Evolutionary conservation across 331 rosid genomes (phyloP).

Genomic region (Quercus lobata): DNA sequence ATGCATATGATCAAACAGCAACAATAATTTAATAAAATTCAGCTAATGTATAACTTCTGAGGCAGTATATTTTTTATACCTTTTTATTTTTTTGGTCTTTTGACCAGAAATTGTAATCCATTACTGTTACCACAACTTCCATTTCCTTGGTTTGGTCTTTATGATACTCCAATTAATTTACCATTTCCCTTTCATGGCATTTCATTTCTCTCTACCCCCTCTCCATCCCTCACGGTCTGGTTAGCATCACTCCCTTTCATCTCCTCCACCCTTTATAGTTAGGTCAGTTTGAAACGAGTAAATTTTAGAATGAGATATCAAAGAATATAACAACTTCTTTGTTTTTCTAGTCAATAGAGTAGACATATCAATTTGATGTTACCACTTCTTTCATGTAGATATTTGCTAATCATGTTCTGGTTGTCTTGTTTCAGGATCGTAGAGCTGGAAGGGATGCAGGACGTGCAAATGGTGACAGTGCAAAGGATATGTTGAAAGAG

Average conservation of each 20-base stretch:
- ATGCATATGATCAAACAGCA: too few relatives aligned
- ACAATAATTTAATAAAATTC: too few relatives aligned
- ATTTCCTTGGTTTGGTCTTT: neutral
- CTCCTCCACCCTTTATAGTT: neutral
- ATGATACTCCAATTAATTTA: neutral
- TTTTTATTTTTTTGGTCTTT: neutral
- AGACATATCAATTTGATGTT: neutral
- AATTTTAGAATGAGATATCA: neutral
- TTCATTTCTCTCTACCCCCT: neutral
- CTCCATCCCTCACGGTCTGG: neutral
- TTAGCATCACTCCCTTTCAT: neutral
- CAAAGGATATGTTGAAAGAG: slow-evolving; percentile 37
- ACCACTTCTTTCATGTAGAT: neutral
- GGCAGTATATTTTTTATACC: too few relatives aligned
- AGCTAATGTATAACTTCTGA: too few relatives aligned
- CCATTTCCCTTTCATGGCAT: neutral
- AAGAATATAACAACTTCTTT: neutral
- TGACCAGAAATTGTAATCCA: neutral
- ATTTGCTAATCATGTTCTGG: slow-evolving; percentile 12
- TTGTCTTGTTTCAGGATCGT: slow-evolving; percentile 46
- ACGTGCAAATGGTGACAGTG: slow-evolving; percentile 26
- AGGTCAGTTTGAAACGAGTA: neutral
- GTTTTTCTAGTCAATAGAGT: neutral
- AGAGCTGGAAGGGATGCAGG: slow-evolving; percentile 35
- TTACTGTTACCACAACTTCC: neutral